Conservation (phyloP, 1,284 basidiomycete genomes). For the Cutaneotrichosporon sp. region DNA sequence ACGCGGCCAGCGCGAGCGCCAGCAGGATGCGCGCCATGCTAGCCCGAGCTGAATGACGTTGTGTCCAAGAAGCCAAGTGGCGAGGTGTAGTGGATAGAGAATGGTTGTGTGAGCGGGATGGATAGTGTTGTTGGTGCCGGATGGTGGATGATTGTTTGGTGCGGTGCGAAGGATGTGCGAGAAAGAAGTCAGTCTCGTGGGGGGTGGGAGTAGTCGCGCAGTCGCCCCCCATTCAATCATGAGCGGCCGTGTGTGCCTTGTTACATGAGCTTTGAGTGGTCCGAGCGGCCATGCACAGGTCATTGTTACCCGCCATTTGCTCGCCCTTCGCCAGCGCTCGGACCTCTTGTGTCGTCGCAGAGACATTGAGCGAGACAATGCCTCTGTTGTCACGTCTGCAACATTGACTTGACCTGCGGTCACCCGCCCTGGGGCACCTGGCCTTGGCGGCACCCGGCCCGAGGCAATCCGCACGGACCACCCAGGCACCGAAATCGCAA, state of each 20-base stretch:
- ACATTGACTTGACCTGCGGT: no score
- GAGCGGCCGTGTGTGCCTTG: no score
- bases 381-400: no score
- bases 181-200: constrained; percentile 11
- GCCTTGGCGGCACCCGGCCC: no score
- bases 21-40: neutral
- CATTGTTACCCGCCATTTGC: neutral
- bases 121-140: constrained; percentile 1
- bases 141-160: constrained; percentile 3
- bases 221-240: no score
- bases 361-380: no score
- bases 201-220: no score
- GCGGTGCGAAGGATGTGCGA: neutral
- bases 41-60: neutral
- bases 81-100: neutral
- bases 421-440: no score
- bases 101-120: neutral
- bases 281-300: neutral
- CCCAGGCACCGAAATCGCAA: no score
- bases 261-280: neutral
- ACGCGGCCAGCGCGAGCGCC: neutral
- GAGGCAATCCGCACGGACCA: no score
- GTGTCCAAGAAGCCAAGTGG: neutral
- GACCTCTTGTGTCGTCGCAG: neutral
- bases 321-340: neutral